These are phyloP conservation scores for Calonectria leucothoes DNA, from an alignment of 2,329 filamentous ascomycete genomes.

Conservation along the genomic window DNA sequence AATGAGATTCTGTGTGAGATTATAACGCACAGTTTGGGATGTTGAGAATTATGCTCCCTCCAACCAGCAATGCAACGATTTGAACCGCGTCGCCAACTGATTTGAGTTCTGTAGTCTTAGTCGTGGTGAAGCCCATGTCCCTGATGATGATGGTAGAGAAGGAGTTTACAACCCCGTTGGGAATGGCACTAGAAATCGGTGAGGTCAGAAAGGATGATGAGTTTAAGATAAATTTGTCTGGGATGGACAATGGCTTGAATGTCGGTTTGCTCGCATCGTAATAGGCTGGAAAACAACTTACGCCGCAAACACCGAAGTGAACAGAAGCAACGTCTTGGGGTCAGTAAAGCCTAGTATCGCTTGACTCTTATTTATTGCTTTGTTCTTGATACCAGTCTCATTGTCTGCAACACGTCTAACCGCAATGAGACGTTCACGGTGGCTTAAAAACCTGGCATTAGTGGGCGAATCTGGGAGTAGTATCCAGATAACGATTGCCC, in stretches of 20 bases:
- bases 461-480: conserved; percentile 47
- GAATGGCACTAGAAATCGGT: conserved; percentile 3
- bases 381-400: conserved; percentile 50
- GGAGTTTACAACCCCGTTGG: conserved; percentile 22
- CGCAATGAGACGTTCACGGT: conserved; percentile 44
- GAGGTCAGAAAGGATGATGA: too few relatives aligned
- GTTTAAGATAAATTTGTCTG: too few relatives aligned
- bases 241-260: too few relatives aligned
- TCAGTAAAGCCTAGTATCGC: conserved; percentile 41
- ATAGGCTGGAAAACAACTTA: background rate
- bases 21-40: conserved; percentile 16
- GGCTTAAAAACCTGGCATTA: conserved; percentile 44
- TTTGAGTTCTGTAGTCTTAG: conserved; percentile 24
- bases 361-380: conserved; percentile 45
- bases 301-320: conserved; percentile 17
- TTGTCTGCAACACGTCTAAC: conserved; percentile 46
- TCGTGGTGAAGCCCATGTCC: conserved; percentile 22
- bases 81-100: conserved; percentile 23
- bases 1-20: too few relatives aligned
- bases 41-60: conserved; percentile 18
- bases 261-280: too few relatives aligned
- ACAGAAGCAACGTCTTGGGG: conserved; percentile 43
- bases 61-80: conserved; percentile 18
- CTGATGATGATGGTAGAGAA: conserved; percentile 25
- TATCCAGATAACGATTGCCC: conserved; percentile 45